Base-by-base conservation (phyloP, 2,329 filamentous ascomycete genomes). In the Fusarium compactum region DNA sequence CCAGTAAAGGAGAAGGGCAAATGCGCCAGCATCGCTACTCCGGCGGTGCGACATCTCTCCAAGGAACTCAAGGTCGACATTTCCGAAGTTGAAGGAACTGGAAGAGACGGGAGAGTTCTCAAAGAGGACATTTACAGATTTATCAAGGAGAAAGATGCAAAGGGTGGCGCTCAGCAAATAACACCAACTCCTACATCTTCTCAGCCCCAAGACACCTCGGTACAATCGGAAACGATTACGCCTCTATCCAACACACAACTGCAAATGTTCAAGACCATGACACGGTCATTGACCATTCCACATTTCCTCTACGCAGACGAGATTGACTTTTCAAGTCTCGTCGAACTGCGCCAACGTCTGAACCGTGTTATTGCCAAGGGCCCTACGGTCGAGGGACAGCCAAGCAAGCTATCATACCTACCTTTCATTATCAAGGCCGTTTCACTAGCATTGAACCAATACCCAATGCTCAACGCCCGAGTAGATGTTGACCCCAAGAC, bases 231-330 rank as follows among this genome's bases (percentile, higher is more conserved):
- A 80, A 92, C 90, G 11, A 81, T 85, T 3, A 85, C 91, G 32
- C 84, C 88, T 61, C 84, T 99, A 66, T 93, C 93, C 15, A 91
- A 90, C 40, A 92, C 93, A 16, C 95, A 98, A 82, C 86, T 88
- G 40, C 92, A 94, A 78, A 99, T 99, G 96, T 98, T 97, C 89
- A 98, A 97, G 83, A 88, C 90, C 65, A 99, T 99, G 96, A 98
- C 95, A 16, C 90, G 90, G 62, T 98, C 95, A 4, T 87, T 99
- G 69, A 89, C 82, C 53, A 98, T 98, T 74, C 96, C 96, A 0
- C 96, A 98, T 81, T 98, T 99, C 82, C 89, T 98, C 65, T 99
- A 97, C 82, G 92, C 94, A 41, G 94, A 97, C 80, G 93, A 95
- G 78, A 85, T 97, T 52, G 92, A 97, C 82, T 91, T 98, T 79